Conservation (phyloP, 306 rosid genomes). For the Heteromeles arbutifolia region DNA sequence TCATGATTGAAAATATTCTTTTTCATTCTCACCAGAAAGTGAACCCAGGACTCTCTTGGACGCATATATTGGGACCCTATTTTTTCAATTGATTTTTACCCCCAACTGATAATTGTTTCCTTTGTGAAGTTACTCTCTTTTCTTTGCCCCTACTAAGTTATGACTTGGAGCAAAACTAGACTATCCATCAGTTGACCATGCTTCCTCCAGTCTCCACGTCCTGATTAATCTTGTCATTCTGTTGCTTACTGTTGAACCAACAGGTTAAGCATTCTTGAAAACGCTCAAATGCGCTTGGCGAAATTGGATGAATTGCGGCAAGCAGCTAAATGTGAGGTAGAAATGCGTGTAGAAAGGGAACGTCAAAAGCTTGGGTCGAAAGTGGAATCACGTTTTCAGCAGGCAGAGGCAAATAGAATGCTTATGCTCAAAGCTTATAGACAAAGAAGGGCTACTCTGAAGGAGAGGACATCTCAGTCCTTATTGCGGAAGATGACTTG, state of each 20-base stretch:
- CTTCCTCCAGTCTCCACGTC: not conserved
- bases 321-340: conserved; percentile 77
- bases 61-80: not conserved
- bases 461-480: conserved; percentile 83
- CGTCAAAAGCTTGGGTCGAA: conserved; percentile 63
- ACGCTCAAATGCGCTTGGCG: conserved; percentile 80
- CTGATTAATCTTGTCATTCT: not conserved
- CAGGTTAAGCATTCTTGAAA: conserved; percentile 74
- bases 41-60: not conserved
- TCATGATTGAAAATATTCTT: not conserved
- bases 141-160: not conserved
- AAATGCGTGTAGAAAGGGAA: conserved; percentile 63
- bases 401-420: conserved; percentile 87
- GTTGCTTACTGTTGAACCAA: conserved; percentile 24
- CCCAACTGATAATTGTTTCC: not conserved
- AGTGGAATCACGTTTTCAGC: conserved; percentile 80
- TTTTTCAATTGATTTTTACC: not conserved
- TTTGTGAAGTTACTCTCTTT: too few species aligned
- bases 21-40: not conserved
- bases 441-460: conserved; percentile 78
- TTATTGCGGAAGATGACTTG: conserved; percentile 67
- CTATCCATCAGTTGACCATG: not conserved
- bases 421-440: conserved; percentile 67
- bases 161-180: not conserved
- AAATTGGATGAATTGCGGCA: conserved; percentile 77